Conservation (phyloP, 768 basidiomycete species). For the Leccinum olivaceopallidum region DNA sequence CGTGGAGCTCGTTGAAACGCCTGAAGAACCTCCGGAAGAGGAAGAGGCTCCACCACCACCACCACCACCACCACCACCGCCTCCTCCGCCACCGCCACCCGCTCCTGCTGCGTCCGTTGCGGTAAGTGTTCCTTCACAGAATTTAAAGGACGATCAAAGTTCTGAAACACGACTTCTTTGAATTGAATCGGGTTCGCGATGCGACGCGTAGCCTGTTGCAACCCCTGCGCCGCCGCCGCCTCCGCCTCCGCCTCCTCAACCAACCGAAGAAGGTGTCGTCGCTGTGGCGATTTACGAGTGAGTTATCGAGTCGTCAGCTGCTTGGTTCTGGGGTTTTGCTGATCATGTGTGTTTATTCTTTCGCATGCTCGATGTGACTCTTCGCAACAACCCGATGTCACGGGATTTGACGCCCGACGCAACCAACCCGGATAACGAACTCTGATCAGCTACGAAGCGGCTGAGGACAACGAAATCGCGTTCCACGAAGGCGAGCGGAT, state of each 20-base stretch:
- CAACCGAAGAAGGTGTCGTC: constrained; percentile 57
- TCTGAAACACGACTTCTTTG: background rate
- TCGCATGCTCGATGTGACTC: background rate
- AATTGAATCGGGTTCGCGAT: background rate
- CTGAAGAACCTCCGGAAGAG: constrained; percentile 41
- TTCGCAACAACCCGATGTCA: background rate
- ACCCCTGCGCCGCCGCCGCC: constrained; percentile 37
- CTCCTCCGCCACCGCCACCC: constrained; percentile 38
- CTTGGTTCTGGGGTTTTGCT: background rate
- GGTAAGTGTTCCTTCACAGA: constrained; percentile 27
- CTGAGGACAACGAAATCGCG: constrained; percentile 87
- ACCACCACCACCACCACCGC: constrained; percentile 51
- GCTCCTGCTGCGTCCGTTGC: constrained; percentile 42
- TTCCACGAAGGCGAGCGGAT: constrained; percentile 85
- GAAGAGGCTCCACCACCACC: constrained; percentile 50
- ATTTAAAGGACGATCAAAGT: background rate
- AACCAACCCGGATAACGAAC: constrained; percentile 6
- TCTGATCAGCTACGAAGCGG: constrained; percentile 72
- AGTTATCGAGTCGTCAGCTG: constrained; percentile 19
- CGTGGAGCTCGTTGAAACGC: constrained; percentile 68
- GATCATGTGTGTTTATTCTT: background rate
- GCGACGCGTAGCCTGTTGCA: constrained; percentile 30
- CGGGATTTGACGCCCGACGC: background rate
- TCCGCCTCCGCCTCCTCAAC: constrained; percentile 45
- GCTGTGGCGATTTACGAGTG: constrained; percentile 69